Conservation (phyloP, 306 rosid genomes). For the Abrus precatorius region DNA sequence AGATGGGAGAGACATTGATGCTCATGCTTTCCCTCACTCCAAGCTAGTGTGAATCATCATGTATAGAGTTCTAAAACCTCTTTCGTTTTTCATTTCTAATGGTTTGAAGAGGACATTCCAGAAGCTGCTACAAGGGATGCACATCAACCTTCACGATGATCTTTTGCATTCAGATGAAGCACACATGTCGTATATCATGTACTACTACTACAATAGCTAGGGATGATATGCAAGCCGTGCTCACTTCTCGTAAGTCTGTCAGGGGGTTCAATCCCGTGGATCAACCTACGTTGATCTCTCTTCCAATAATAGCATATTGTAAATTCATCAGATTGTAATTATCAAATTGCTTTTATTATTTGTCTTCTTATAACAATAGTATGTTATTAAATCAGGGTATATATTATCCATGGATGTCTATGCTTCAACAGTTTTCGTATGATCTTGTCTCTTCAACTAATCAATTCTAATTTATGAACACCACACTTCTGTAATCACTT, state of each 20-base stretch:
- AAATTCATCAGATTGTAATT: background rate
- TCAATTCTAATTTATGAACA: no score
- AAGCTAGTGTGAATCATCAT: background rate
- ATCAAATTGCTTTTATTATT: background rate
- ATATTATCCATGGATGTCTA: background rate
- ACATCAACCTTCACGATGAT: conserved; percentile 37
- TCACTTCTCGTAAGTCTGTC: conserved; percentile 65
- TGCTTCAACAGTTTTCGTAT: conserved; percentile 26
- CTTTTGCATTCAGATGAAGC: conserved; percentile 36
- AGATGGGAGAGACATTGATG: background rate
- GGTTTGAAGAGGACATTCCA: background rate
- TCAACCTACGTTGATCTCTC: conserved; percentile 28
- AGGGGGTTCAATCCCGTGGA: conserved; percentile 18
- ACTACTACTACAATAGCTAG: background rate
- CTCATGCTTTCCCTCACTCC: background rate
- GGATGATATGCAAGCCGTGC: conserved; percentile 41
- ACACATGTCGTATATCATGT: background rate
- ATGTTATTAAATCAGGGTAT: background rate
- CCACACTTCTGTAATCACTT: no score
- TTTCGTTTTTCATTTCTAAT: background rate
- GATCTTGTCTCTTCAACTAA: background rate
- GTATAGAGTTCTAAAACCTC: no score
- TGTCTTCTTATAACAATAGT: background rate
- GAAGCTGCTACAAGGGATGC: background rate
- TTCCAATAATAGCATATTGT: background rate